Percentiles rank a stretch among this genome's conserved stretches.
Conservation (phyloP, 73 alveolate genomes). For the Urostyla sp. region DNA sequence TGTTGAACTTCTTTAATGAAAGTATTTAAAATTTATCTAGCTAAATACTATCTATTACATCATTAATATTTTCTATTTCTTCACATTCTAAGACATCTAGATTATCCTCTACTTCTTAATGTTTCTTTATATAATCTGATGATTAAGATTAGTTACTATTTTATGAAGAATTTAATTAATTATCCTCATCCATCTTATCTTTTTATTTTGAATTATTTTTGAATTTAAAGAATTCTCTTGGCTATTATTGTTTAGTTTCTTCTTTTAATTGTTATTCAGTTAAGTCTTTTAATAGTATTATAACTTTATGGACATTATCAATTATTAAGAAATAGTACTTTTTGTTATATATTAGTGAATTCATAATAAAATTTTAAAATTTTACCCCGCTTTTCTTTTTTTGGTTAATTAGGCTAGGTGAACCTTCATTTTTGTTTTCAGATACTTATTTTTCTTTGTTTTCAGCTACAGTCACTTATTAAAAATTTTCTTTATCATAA, state of each 20-base stretch:
- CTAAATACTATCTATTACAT: slow-evolving; percentile 21
- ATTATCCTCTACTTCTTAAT: no score
- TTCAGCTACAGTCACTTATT: neutral
- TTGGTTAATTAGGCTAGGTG: neutral
- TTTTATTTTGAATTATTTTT: neutral
- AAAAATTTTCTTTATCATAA: neutral
- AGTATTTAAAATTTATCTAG: slow-evolving; percentile 16
- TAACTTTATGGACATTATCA: slow-evolving; percentile 30
- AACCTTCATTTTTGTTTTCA: neutral
- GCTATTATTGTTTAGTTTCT: neutral
- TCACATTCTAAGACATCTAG: neutral
- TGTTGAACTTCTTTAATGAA: slow-evolving; percentile 17
- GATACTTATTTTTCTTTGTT: neutral
- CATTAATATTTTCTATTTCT: neutral
- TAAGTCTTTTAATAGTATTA: neutral
- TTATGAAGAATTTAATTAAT: no score
- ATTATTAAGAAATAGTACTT: slow-evolving; percentile 1
- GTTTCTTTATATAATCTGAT: no score
- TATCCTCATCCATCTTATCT: no score
- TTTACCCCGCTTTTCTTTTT: slow-evolving; percentile 34
- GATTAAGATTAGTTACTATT: no score
- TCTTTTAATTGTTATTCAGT: neutral
- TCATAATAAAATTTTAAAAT: neutral
- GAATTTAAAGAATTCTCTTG: neutral
- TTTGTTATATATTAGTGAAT: neutral